phyloP scores from a whole-genome alignment of 352 stramenopile species.

The Aphanomyces stellatus region DNA sequence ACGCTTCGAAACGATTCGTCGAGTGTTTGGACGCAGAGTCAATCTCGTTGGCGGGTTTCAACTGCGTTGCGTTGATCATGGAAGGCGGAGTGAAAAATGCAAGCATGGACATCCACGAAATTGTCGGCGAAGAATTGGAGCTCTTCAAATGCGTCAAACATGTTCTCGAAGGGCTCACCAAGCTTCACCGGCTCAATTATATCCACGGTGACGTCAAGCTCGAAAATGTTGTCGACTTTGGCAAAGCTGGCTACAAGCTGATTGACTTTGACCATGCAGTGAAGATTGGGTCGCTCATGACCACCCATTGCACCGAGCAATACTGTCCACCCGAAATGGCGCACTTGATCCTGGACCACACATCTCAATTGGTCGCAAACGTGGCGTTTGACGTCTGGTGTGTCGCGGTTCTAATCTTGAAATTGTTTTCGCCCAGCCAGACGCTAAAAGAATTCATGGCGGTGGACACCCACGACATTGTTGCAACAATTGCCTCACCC shows the following conservation, averaged over 20 bases:
- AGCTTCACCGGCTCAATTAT: not conserved
- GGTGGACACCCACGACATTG: not conserved
- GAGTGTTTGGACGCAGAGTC: not conserved
- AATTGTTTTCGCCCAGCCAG: no score
- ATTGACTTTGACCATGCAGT: not conserved
- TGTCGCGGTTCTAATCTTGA: not conserved
- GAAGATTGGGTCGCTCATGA: not conserved
- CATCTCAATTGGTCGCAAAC: not conserved
- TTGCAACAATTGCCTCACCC: not conserved
- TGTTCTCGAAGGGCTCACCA: not conserved
- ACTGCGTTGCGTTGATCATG: not conserved
- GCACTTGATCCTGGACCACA: not conserved
- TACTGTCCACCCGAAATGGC: conserved; percentile 1
- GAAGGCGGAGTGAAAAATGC: not conserved
- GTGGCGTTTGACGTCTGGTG: not conserved
- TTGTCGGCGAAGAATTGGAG: not conserved
- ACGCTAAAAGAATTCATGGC: no score
- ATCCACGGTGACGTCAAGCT: not conserved
- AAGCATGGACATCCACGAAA: not conserved
- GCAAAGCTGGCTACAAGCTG: not conserved
- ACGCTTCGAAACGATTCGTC: not conserved
- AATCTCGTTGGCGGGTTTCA: not conserved
- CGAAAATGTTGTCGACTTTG: not conserved
- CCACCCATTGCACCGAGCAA: not conserved
- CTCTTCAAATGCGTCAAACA: not conserved